These are phyloP conservation scores for Dioscorea dumetorum DNA, from an alignment of 106 monocot genomes.

Conservation along the genomic window DNA sequence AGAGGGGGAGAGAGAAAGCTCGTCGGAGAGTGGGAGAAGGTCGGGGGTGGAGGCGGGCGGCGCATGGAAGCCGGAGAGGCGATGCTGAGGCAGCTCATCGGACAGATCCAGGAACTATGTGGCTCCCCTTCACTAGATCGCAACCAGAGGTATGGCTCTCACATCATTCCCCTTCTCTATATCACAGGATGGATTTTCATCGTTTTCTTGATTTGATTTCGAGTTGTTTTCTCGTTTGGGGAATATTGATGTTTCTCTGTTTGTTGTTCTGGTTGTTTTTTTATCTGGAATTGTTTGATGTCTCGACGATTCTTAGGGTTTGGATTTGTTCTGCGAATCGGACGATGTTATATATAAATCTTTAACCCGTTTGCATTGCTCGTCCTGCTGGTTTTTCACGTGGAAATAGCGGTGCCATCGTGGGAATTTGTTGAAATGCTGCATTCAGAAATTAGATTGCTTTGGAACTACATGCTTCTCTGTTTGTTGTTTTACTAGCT, in stretches of 20 bases:
- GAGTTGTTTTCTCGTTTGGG: background rate
- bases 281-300: no score
- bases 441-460: no score
- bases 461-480: no score
- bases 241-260: background rate
- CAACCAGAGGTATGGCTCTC: background rate
- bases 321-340: no score
- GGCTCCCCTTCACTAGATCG: constrained; percentile 12
- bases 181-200: background rate
- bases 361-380: no score
- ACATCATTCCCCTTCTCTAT: background rate
- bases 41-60: constrained; percentile 12
- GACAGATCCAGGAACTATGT: constrained; percentile 37
- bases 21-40: background rate
- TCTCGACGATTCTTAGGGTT: no score
- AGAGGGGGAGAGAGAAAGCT: background rate
- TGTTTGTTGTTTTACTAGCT: no score
- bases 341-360: no score
- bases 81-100: constrained; percentile 34
- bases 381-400: no score
- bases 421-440: no score
- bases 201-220: background rate
- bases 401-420: no score
- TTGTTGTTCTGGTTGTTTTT: no score
- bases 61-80: constrained; percentile 15